These are phyloP conservation scores for Stagonosporopsis rhizophila DNA, from an alignment of 2,329 filamentous ascomycete species.

Conservation along the genomic window DNA sequence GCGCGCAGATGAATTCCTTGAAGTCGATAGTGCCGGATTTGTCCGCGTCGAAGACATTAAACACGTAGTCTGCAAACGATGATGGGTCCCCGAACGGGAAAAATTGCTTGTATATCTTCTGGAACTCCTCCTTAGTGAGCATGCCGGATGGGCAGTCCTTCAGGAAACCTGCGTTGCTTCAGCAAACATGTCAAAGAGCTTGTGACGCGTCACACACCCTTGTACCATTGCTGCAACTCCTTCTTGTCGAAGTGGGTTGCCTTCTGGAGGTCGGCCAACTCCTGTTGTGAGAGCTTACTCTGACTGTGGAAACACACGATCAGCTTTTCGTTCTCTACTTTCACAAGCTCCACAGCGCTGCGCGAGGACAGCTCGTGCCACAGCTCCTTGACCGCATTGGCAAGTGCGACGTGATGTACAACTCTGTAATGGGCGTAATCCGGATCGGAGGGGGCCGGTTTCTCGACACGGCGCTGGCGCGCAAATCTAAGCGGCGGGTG, in stretches of 20 bases:
- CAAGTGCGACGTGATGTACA: constrained; percentile 32
- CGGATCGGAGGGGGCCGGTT: constrained; percentile 34
- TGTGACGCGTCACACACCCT: constrained; percentile 68
- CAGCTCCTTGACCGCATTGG: constrained; percentile 34
- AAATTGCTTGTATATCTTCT: constrained; percentile 99
- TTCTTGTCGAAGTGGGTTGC: constrained; percentile 99
- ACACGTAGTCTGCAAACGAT: constrained; percentile 97
- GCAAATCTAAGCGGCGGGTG: constrained; percentile 43
- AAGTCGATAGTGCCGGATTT: constrained; percentile 98
- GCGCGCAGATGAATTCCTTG: constrained; percentile 98
- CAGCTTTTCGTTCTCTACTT: constrained; percentile 42
- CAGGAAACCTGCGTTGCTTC: constrained; percentile 74
- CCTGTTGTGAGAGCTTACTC: constrained; percentile 96
- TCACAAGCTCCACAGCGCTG: constrained; percentile 30
- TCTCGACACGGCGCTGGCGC: constrained; percentile 31
- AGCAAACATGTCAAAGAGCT: constrained; percentile 16
- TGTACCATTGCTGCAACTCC: constrained; percentile 99
- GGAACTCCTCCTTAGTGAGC: constrained; percentile 97
- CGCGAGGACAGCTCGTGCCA: constrained; percentile 34
- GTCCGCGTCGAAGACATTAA: constrained; percentile 98
- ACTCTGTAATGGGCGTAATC: constrained; percentile 38
- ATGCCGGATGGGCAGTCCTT: constrained; percentile 98
- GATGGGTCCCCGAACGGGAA: constrained; percentile 98
- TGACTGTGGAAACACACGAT: constrained; percentile 68
- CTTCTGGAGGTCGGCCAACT: constrained; percentile 93